These are phyloP conservation scores for Epichloe sibirici DNA, from an alignment of 2,329 filamentous ascomycete genomes.

Conservation along the genomic window DNA sequence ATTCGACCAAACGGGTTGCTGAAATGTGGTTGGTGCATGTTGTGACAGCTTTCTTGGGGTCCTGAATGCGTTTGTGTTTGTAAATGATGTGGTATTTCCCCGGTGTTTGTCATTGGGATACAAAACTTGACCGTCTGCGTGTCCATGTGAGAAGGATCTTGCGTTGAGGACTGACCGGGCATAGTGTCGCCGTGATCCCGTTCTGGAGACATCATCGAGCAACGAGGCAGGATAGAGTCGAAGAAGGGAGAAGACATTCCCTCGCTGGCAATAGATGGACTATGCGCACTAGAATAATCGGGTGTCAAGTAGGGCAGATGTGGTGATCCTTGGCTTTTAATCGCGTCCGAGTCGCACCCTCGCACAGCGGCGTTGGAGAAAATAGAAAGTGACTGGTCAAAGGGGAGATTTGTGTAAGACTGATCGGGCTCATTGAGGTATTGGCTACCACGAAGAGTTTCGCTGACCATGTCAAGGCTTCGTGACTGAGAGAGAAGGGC, in stretches of 20 bases:
- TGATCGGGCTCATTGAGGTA: neutral
- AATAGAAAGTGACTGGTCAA: neutral
- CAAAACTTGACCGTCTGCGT: neutral
- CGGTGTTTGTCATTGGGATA: too few relatives aligned
- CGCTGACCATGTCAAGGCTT: neutral
- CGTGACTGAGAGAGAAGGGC: neutral
- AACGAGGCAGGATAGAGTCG: neutral
- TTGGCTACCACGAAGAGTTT: neutral
- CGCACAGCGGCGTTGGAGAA: neutral
- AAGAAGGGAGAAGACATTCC: neutral
- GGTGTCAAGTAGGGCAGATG: constrained; percentile 1
- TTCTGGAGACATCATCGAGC: neutral
- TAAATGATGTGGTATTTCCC: too few relatives aligned
- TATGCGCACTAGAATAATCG: neutral
- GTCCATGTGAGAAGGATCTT: neutral
- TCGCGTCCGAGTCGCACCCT: neutral
- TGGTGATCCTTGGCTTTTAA: neutral
- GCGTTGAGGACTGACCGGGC: neutral
- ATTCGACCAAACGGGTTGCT: too few relatives aligned
- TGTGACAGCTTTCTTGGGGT: too few relatives aligned
- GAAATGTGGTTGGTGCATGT: too few relatives aligned
- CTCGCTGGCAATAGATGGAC: constrained; percentile 7
- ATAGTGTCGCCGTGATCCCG: neutral
- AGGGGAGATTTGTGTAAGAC: neutral
- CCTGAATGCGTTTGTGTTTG: too few relatives aligned